Base-by-base conservation (phyloP, 2,329 filamentous ascomycete species). In the Botrytis medusae region DNA sequence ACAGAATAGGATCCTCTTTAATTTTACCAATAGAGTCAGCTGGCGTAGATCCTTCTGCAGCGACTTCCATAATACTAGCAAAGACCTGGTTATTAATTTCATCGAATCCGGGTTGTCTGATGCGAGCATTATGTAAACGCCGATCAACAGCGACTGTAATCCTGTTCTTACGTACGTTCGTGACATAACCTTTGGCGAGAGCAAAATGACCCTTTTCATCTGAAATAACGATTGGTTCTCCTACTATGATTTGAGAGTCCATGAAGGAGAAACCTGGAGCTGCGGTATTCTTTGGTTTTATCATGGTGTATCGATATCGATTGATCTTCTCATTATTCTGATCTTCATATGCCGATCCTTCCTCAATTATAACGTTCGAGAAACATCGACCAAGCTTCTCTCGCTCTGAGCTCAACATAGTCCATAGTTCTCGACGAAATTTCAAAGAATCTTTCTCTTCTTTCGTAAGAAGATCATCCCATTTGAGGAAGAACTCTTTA, bases 161-260 rank as follows among this genome's bases (percentile, higher is more conserved):
- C 74, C 90, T 88, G 60, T 89, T 88, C 79, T 91, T 92, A 74
- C 88, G 89, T 44, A 97, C 90, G 54, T 92, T 89, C 0, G 92
- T 92, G 14, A 98, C 93, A 78, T 93, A 99, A 3, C 96, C 96
- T 77, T 97, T 94, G 0, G 95, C 95, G 57, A 99, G 87, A 0
- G 95, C 95, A 84, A 97, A 99, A 81, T 99, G 96, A 0, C 96
- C 96, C 74, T 93, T 87, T 81, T 99, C 96, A 78, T 98, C 96
- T 0, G 96, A 98, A 5, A 99, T 88, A n/a, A 99, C 96, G 68
- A 98, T 91, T 0, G 96, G 95, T 79, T 99, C 96, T 60, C 95
- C 95, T 40, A 93, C 87, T 2, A 87, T 89, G 44, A 99, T 88
- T 79, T 98, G 94, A 1, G 95, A 98, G 78, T 98, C 95, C 1